These are phyloP conservation scores for Pterocarpus santalinus DNA, from an alignment of 306 rosid genomes.

Conservation along the genomic window DNA sequence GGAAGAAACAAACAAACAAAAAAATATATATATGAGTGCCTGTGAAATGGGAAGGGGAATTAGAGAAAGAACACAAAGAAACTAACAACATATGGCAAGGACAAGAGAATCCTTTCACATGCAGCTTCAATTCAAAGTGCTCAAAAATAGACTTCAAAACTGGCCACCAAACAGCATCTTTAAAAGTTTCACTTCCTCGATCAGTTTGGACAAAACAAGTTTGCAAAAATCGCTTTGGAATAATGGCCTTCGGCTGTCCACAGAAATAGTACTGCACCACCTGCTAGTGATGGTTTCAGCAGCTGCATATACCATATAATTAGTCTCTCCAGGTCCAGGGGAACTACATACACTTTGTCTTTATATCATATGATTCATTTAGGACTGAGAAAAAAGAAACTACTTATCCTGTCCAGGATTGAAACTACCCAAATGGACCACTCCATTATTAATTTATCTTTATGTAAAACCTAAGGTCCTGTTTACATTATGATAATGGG, in stretches of 20 bases:
- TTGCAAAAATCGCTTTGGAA: neutral
- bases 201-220: neutral
- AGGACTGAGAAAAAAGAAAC: neutral
- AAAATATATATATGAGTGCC: neutral
- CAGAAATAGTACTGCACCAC: neutral
- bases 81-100: conserved; percentile 16
- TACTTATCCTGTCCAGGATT: neutral
- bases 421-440: conserved; percentile 15
- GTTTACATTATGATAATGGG: conserved; percentile 38
- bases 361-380: neutral
- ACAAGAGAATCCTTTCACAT: conserved; percentile 41
- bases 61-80: conserved; percentile 21
- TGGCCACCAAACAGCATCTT: conserved; percentile 12
- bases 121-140: conserved; percentile 35
- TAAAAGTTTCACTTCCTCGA: neutral
- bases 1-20: conserved; percentile 14
- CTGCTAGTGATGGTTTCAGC: neutral
- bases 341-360: neutral
- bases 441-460: conserved; percentile 36
- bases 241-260: neutral
- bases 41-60: neutral
- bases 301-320: neutral
- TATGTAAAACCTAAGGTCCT: neutral
- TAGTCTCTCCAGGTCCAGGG: neutral
- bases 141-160: conserved; percentile 6